Evolutionary conservation across 352 stramenopile genomes (phyloP).

Genomic region (Globisporangium radiosum): DNA sequence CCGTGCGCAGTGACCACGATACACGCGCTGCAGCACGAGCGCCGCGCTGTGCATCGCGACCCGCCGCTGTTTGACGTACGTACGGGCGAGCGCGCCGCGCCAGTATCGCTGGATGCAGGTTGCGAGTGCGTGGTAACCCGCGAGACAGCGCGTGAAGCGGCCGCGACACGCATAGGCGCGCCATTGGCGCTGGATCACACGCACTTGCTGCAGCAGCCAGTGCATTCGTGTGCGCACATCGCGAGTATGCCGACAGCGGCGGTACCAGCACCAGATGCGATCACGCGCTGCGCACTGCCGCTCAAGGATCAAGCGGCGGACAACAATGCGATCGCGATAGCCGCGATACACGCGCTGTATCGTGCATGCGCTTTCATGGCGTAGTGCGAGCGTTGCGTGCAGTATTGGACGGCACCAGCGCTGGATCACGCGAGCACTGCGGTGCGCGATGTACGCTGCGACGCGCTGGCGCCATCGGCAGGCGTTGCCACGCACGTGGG

Average conservation of each 20-base stretch:
- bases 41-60: slow-evolving; percentile 25
- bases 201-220: slow-evolving; percentile 48
- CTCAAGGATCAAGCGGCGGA: slow-evolving; percentile 17
- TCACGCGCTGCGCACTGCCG: slow-evolving; percentile 9
- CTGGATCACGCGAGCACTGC: slow-evolving; percentile 39
- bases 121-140: slow-evolving; percentile 22
- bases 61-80: slow-evolving; percentile 18
- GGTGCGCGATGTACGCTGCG: slow-evolving; percentile 16
- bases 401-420: slow-evolving; percentile 30
- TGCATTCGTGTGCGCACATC: slow-evolving; percentile 25
- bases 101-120: slow-evolving; percentile 43
- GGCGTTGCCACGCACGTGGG: slow-evolving; percentile 33
- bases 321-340: slow-evolving; percentile 17
- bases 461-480: slow-evolving; percentile 23
- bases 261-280: slow-evolving; percentile 52
- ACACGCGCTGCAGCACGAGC: slow-evolving; percentile 35
- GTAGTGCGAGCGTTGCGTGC: slow-evolving; percentile 17
- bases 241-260: slow-evolving; percentile 25
- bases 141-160: slow-evolving; percentile 32
- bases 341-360: slow-evolving; percentile 58
- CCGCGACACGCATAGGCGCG: slow-evolving; percentile 27
- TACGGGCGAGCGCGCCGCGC: slow-evolving; percentile 31
- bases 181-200: slow-evolving; percentile 55
- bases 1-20: slow-evolving; percentile 27
- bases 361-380: slow-evolving; percentile 18